Percentiles rank a stretch among this genome's conserved stretches.
These are phyloP conservation scores for Apiospora rasikravindrae DNA, from an alignment of 2,329 filamentous ascomycete genomes.

Conservation along the genomic window DNA sequence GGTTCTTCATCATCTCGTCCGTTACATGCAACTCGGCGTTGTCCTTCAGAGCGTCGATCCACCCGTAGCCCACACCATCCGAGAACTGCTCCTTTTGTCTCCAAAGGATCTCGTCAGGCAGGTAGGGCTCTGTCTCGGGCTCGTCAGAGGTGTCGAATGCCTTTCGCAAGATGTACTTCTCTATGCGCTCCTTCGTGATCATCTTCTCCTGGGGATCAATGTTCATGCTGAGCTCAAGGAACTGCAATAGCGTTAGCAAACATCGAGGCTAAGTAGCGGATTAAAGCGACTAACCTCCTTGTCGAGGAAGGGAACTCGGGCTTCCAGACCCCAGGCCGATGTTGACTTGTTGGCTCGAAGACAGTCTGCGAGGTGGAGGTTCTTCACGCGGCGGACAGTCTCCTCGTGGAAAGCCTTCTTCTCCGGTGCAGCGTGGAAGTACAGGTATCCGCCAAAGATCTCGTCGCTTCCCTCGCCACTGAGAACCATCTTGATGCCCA, in stretches of 20 bases:
- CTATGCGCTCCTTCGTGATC: slow-evolving; percentile 86
- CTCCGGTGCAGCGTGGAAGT: slow-evolving; percentile 94
- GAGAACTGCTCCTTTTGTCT: slow-evolving; percentile 99
- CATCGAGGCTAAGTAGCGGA: neutral
- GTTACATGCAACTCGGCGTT: slow-evolving; percentile 87
- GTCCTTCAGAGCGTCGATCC: slow-evolving; percentile 98
- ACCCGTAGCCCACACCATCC: slow-evolving; percentile 97
- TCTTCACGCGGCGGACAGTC: slow-evolving; percentile 92
- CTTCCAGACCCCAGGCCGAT: slow-evolving; percentile 96
- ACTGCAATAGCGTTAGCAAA: slow-evolving; percentile 51
- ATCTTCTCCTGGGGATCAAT: slow-evolving; percentile 95
- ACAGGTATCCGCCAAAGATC: slow-evolving; percentile 97
- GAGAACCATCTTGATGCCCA: slow-evolving; percentile 99
- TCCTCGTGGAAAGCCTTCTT: slow-evolving; percentile 95
- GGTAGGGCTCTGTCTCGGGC: slow-evolving; percentile 79
- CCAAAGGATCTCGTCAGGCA: slow-evolving; percentile 96
- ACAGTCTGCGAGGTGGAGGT: slow-evolving; percentile 95
- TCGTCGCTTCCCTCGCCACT: slow-evolving; percentile 97
- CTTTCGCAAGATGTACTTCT: slow-evolving; percentile 98
- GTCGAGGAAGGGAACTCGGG: slow-evolving; percentile 96
- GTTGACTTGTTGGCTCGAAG: slow-evolving; percentile 99
- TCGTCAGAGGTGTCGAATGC: slow-evolving; percentile 94
- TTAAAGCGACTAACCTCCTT: slow-evolving; percentile 68
- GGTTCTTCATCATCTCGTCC: slow-evolving; percentile 98
- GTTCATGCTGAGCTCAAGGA: slow-evolving; percentile 91